Conservation (phyloP, 2,329 filamentous ascomycete species). For the Fusarium sublunatum region DNA sequence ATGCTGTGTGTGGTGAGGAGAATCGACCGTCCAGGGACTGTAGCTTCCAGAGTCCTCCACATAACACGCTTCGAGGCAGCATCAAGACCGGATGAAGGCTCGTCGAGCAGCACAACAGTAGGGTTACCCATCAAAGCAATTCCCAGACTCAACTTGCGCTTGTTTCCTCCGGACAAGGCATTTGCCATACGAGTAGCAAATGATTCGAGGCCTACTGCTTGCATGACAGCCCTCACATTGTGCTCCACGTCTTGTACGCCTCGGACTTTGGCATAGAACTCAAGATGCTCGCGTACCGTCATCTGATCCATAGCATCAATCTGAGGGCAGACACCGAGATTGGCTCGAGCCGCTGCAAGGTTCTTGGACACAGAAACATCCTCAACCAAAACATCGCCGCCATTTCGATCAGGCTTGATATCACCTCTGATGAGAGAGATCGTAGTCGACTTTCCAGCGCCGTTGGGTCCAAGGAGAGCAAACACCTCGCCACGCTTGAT, state of each 20-base stretch:
- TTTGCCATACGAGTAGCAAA: slow-evolving; percentile 81
- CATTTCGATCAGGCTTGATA: slow-evolving; percentile 74
- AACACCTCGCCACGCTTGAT: slow-evolving; percentile 86
- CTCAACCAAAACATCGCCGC: slow-evolving; percentile 86
- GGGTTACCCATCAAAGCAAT: slow-evolving; percentile 96
- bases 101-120: slow-evolving; percentile 86
- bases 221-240: slow-evolving; percentile 82
- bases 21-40: slow-evolving; percentile 81
- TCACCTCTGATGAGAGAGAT: slow-evolving; percentile 93
- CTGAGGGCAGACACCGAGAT: slow-evolving; percentile 92
- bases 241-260: slow-evolving; percentile 80
- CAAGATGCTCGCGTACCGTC: slow-evolving; percentile 87
- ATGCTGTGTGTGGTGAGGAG: slow-evolving; percentile 93
- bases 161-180: slow-evolving; percentile 89
- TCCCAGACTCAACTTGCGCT: slow-evolving; percentile 88
- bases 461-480: slow-evolving; percentile 88
- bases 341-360: slow-evolving; percentile 76
- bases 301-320: slow-evolving; percentile 90
- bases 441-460: slow-evolving; percentile 90
- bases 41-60: slow-evolving; percentile 84
- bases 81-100: slow-evolving; percentile 89
- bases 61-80: slow-evolving; percentile 91
- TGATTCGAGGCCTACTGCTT: slow-evolving; percentile 78
- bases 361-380: slow-evolving; percentile 78
- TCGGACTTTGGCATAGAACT: slow-evolving; percentile 87